Evolutionary conservation across 768 basidiomycete genomes (phyloP).

Genomic region (Hypholoma sublateritium): DNA sequence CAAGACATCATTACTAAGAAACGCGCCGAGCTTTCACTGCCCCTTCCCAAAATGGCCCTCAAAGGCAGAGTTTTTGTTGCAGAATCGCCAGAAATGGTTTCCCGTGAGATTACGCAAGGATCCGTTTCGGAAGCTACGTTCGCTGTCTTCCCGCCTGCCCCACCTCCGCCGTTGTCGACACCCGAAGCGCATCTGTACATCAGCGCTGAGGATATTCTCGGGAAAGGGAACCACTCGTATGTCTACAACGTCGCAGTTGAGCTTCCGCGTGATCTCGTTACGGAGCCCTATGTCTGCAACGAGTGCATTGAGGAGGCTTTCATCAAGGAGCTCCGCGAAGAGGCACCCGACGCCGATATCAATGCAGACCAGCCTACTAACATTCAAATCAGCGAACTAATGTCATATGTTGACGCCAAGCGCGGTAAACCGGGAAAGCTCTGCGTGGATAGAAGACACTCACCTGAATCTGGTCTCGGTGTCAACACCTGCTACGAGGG

Average conservation of each 20-base stretch:
- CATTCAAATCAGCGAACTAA: too few species aligned
- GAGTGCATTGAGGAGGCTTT: conserved; percentile 37
- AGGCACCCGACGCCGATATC: too few species aligned
- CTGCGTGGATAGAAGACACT: too few species aligned
- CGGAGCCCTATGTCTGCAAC: conserved; percentile 33
- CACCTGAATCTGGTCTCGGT: too few species aligned
- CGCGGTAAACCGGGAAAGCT: too few species aligned
- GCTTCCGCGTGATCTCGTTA: conserved; percentile 42
- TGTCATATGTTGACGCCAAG: too few species aligned
- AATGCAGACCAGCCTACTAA: too few species aligned
- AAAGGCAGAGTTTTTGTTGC: too few species aligned
- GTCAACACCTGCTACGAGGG: conserved; percentile 26
- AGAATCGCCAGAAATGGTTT: conserved; percentile 10
- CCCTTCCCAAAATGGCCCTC: too few species aligned
- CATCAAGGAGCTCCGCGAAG: too few species aligned
- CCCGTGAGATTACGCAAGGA: not conserved
- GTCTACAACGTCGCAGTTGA: conserved; percentile 54
- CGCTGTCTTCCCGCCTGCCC: conserved; percentile 18
- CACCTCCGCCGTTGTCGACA: conserved; percentile 29
- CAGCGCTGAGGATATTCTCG: conserved; percentile 34
- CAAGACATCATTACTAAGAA: too few species aligned
- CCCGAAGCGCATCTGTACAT: conserved; percentile 52
- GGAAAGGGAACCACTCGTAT: conserved; percentile 51
- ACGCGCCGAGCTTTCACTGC: too few species aligned
- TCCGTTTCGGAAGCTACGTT: not conserved